Evolutionary conservation across 192 early-diverging fungal genomes (phyloP).

Genomic region (Oehlia diaphana): DNA sequence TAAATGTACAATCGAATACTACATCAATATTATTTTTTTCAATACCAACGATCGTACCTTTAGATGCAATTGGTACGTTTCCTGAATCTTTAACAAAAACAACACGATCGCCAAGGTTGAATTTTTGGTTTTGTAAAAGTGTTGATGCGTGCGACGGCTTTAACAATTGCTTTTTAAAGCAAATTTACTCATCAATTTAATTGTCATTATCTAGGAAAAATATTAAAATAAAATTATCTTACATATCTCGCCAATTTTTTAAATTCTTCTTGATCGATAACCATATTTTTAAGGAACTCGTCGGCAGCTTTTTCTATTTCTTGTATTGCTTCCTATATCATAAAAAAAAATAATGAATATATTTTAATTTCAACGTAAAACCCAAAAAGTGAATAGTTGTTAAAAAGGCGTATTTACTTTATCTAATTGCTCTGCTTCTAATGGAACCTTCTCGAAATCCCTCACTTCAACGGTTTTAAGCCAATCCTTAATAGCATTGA

Average conservation of each 20-base stretch:
- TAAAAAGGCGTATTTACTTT: constrained; percentile 42
- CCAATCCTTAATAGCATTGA: constrained; percentile 64
- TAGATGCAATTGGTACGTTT: constrained; percentile 75
- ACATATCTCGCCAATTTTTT: constrained; percentile 52
- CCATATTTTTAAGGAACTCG: constrained; percentile 40
- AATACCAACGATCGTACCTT: constrained; percentile 85
- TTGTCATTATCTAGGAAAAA: too few species aligned
- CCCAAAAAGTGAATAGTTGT: background rate
- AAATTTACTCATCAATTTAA: background rate
- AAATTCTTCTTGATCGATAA: constrained; percentile 47
- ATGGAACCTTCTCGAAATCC: constrained; percentile 61
- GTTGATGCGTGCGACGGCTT: constrained; percentile 77
- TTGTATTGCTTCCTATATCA: constrained; percentile 52
- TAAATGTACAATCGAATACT: constrained; percentile 81
- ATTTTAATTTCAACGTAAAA: too few species aligned
- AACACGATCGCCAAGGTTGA: constrained; percentile 88
- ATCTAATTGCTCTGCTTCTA: constrained; percentile 65
- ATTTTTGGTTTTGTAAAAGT: constrained; percentile 72
- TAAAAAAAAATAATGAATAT: background rate
- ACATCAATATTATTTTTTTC: constrained; percentile 78
- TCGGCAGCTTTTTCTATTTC: constrained; percentile 60
- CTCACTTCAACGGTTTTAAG: constrained; percentile 60
- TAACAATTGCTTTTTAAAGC: constrained; percentile 53
- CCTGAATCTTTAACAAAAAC: constrained; percentile 68
- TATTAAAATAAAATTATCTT: background rate